These are phyloP conservation scores for Aspergillus ochraceus DNA, from an alignment of 2,329 filamentous ascomycete species.

Conservation along the genomic window DNA sequence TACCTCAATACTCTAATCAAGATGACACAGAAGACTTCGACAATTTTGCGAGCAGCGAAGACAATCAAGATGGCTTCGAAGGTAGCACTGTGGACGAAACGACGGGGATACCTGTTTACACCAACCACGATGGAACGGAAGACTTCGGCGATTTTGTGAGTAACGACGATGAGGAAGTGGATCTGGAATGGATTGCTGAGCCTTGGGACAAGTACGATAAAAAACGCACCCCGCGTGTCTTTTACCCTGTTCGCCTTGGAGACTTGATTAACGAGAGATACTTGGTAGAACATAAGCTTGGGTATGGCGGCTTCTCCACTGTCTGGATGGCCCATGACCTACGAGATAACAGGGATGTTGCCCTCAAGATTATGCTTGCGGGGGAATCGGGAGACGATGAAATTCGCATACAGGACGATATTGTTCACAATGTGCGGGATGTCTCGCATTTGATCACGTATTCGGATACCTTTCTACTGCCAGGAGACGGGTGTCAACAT, in stretches of 20 bases:
- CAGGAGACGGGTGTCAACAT: conserved; percentile 14
- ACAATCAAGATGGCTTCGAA: no score
- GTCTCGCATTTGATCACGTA: conserved; percentile 22
- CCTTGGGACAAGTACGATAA: conserved; percentile 19
- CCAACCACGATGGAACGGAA: not conserved
- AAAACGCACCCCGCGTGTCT: conserved; percentile 10
- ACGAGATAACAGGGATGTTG: conserved; percentile 20
- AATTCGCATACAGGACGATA: conserved; percentile 21
- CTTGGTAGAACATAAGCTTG: conserved; percentile 26
- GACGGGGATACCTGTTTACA: no score
- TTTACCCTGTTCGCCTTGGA: conserved; percentile 20
- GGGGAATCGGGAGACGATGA: conserved; percentile 20
- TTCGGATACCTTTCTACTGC: conserved; percentile 19
- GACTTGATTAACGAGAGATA: conserved; percentile 25
- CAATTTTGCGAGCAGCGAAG: no score
- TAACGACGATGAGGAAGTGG: conserved; percentile 12
- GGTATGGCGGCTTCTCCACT: conserved; percentile 24
- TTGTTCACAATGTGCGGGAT: conserved; percentile 18
- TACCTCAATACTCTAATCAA: no score
- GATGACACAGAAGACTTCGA: no score
- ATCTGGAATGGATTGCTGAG: conserved; percentile 10
- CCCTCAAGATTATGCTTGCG: conserved; percentile 24
- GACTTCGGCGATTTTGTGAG: conserved; percentile 18
- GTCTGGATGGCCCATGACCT: conserved; percentile 29
- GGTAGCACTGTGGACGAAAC: no score